phyloP scores from a whole-genome alignment of 208 protist species.

The Lotmaria passim region DNA sequence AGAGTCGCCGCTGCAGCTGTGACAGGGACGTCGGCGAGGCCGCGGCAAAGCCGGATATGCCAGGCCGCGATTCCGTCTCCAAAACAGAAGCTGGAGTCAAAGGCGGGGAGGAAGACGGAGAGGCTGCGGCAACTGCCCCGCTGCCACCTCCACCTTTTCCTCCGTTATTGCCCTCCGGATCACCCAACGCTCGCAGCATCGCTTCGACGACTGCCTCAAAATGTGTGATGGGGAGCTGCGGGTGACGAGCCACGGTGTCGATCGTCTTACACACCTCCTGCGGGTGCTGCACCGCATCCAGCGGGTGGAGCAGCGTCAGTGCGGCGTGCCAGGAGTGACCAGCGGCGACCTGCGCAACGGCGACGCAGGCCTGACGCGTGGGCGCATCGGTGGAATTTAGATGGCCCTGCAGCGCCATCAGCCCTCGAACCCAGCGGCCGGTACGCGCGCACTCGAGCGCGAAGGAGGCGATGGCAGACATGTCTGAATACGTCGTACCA shows the following conservation, averaged over 20 bases:
- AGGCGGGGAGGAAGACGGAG: not conserved
- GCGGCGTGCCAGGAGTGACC: slow-evolving; percentile 53
- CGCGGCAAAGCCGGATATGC: too few relatives aligned
- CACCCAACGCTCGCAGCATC: slow-evolving; percentile 10
- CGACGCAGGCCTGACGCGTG: slow-evolving; percentile 43
- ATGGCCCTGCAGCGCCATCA: slow-evolving; percentile 61
- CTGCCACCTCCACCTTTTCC: too few relatives aligned
- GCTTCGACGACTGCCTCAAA: slow-evolving; percentile 6
- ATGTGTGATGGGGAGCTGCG: slow-evolving; percentile 9
- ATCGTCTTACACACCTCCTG: slow-evolving; percentile 32
- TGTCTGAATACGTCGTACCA: slow-evolving; percentile 7
- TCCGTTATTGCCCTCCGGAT: not conserved
- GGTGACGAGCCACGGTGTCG: slow-evolving; percentile 31
- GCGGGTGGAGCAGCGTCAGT: slow-evolving; percentile 41
- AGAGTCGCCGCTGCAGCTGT: slow-evolving; percentile 15
- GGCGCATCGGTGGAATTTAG: slow-evolving; percentile 24
- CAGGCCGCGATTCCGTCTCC: too few relatives aligned
- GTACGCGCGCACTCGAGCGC: slow-evolving; percentile 59
- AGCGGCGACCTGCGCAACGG: slow-evolving; percentile 48
- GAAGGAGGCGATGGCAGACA: slow-evolving; percentile 71
- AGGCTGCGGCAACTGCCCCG: too few relatives aligned
- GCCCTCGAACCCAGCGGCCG: slow-evolving; percentile 72
- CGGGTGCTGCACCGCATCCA: slow-evolving; percentile 17
- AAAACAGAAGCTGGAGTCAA: not conserved
- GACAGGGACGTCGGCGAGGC: too few relatives aligned